Percentiles rank a stretch among this genome's conserved stretches.
Conservation (phyloP, 1,139 yeast genomes). For the Taphrina communis region DNA sequence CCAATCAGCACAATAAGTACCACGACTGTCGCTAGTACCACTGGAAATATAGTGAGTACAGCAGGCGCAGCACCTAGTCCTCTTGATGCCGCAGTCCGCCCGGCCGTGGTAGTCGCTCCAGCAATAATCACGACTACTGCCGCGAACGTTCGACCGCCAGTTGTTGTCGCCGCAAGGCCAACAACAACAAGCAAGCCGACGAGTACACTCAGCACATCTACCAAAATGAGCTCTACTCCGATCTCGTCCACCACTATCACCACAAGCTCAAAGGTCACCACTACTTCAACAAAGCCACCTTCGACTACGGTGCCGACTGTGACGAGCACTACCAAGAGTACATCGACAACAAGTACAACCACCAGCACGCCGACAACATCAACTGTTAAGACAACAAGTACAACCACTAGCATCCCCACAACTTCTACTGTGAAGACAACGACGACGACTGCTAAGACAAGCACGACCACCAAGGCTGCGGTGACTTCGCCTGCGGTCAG, state of each 20-base stretch:
- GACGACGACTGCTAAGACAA: slow-evolving; percentile 14
- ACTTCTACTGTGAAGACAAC: slow-evolving; percentile 9
- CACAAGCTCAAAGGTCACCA: background rate
- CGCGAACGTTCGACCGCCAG: background rate
- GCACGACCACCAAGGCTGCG: background rate
- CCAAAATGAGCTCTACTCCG: background rate
- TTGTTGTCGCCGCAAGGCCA: background rate
- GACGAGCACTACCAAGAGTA: background rate
- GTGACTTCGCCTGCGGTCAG: background rate
- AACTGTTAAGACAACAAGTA: background rate
- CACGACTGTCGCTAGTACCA: background rate
- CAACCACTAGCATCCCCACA: background rate
- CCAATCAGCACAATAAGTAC: background rate
- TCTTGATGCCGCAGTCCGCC: background rate
- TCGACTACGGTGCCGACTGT: background rate
- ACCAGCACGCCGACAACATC: slow-evolving; percentile 7
- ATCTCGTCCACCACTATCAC: background rate
- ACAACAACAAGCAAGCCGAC: background rate
- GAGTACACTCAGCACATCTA: background rate
- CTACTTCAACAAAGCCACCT: background rate
- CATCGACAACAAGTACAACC: background rate
- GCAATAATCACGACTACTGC: background rate
- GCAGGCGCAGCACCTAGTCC: slow-evolving; percentile 3
- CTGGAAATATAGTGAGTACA: background rate
- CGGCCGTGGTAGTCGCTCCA: background rate